These are phyloP conservation scores for Aegilops sharonensis DNA, from an alignment of 176 grass and related monocot species.

Conservation along the genomic window DNA sequence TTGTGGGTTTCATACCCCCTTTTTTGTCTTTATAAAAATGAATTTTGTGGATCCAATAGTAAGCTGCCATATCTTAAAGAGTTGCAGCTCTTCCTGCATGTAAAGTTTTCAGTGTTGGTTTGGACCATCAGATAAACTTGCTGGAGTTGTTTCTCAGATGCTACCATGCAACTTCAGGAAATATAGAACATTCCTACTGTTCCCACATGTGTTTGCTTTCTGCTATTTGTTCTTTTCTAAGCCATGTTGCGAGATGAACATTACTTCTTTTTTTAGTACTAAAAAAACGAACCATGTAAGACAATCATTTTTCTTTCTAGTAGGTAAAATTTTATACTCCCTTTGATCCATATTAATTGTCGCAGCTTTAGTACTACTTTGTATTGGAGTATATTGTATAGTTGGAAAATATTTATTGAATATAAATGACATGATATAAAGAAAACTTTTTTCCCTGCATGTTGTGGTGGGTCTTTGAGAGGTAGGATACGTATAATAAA, in stretches of 20 bases:
- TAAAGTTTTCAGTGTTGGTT: not conserved
- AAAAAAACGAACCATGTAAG: no score
- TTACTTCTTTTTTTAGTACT: no score
- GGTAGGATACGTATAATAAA: no score
- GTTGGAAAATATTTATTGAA: no score
- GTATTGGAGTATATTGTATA: no score
- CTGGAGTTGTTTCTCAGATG: not conserved
- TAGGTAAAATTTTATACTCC: no score
- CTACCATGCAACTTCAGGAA: not conserved
- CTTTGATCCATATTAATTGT: no score
- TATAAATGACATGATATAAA: no score
- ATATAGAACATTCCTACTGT: not conserved
- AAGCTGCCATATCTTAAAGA: not conserved
- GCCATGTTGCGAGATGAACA: not conserved
- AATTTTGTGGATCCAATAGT: not conserved
- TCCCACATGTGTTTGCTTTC: not conserved
- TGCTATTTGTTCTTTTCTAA: not conserved
- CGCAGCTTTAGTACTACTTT: no score
- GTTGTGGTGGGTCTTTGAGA: no score
- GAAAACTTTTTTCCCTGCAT: no score
- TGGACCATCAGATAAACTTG: not conserved
- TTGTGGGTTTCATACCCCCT: not conserved
- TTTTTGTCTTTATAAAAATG: not conserved
- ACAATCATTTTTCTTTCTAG: no score
- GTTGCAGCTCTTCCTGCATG: not conserved